These are phyloP conservation scores for Arthrobotrys entomopaga DNA, from an alignment of 2,329 filamentous ascomycete species.

Conservation along the genomic window DNA sequence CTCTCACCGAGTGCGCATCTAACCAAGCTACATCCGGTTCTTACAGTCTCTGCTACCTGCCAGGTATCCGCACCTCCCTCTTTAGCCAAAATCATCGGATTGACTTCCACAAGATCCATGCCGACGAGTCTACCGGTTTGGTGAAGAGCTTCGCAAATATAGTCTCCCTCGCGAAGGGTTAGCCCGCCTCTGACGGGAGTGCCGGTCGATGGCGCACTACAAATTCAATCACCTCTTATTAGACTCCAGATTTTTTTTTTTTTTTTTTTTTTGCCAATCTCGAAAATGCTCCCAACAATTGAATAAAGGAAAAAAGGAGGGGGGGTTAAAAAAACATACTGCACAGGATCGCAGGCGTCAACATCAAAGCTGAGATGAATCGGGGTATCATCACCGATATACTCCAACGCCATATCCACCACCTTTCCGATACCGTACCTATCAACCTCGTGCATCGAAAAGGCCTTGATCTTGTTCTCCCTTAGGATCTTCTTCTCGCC, in stretches of 20 bases:
- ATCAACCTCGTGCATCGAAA: conserved; percentile 98
- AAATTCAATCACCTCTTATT: neutral
- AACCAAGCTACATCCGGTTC: conserved; percentile 89
- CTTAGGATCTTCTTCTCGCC: conserved; percentile 91
- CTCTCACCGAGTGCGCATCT: conserved; percentile 93
- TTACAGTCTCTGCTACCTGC: conserved; percentile 74
- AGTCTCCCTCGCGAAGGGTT: conserved; percentile 94
- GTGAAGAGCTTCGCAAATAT: conserved; percentile 89
- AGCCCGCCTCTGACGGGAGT: conserved; percentile 93
- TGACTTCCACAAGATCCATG: conserved; percentile 72
- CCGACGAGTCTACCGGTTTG: conserved; percentile 80
- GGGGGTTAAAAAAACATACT: conserved; percentile 45
- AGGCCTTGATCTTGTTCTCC: conserved; percentile 91
- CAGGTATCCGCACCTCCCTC: conserved; percentile 69
- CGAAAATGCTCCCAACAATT: too few relatives aligned
- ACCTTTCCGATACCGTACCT: conserved; percentile 93
- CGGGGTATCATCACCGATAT: conserved; percentile 92
- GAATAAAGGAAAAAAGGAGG: too few relatives aligned
- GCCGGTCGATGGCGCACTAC: conserved; percentile 87
- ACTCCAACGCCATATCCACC: conserved; percentile 97
- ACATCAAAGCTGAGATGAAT: conserved; percentile 98
- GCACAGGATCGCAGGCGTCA: conserved; percentile 93
- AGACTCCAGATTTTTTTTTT: too few relatives aligned
- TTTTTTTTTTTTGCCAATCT: too few relatives aligned
- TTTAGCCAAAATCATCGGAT: conserved; percentile 61